phyloP scores from a whole-genome alignment of 345 rosid genomes.

The Carallia pectinifolia region DNA sequence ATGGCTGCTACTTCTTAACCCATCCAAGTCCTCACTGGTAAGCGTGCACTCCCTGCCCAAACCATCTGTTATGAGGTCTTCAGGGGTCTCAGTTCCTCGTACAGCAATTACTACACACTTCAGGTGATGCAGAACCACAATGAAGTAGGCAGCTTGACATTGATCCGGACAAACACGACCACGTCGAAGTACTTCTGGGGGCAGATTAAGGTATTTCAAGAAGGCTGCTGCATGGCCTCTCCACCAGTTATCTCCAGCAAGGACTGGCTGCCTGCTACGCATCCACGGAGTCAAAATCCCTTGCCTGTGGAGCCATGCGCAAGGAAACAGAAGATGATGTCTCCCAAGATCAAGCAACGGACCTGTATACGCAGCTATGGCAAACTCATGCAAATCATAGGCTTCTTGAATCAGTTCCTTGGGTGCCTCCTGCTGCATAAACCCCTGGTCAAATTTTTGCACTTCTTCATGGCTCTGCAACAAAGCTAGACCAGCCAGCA shows the following conservation, averaged over 20 bases:
- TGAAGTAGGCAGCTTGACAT: slow-evolving; percentile 87
- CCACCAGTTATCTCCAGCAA: slow-evolving; percentile 95
- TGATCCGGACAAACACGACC: slow-evolving; percentile 76
- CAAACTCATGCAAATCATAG: slow-evolving; percentile 65
- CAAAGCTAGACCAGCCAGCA: slow-evolving; percentile 90
- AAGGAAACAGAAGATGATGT: slow-evolving; percentile 71
- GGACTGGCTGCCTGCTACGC: slow-evolving; percentile 72
- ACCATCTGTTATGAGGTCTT: slow-evolving; percentile 94
- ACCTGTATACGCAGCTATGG: slow-evolving; percentile 97
- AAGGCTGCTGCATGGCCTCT: slow-evolving; percentile 96
- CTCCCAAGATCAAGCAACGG: slow-evolving; percentile 92
- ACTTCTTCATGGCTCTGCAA: slow-evolving; percentile 53
- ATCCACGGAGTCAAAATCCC: slow-evolving; percentile 81
- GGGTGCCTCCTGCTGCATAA: slow-evolving; percentile 49
- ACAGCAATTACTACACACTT: slow-evolving; percentile 73
- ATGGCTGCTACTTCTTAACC: slow-evolving; percentile 54
- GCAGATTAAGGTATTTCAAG: slow-evolving; percentile 58
- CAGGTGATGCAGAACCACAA: slow-evolving; percentile 73
- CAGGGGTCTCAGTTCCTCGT: slow-evolving; percentile 94
- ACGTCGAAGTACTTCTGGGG: slow-evolving; percentile 58
- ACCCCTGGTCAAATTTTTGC: slow-evolving; percentile 40
- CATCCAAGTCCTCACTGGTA: slow-evolving; percentile 66
- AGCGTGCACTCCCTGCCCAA: slow-evolving; percentile 71
- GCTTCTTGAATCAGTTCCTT: slow-evolving; percentile 58
- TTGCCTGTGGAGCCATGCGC: slow-evolving; percentile 84